These are phyloP conservation scores for Phytophthora cactorum DNA, from an alignment of 352 stramenopile species.

Conservation along the genomic window DNA sequence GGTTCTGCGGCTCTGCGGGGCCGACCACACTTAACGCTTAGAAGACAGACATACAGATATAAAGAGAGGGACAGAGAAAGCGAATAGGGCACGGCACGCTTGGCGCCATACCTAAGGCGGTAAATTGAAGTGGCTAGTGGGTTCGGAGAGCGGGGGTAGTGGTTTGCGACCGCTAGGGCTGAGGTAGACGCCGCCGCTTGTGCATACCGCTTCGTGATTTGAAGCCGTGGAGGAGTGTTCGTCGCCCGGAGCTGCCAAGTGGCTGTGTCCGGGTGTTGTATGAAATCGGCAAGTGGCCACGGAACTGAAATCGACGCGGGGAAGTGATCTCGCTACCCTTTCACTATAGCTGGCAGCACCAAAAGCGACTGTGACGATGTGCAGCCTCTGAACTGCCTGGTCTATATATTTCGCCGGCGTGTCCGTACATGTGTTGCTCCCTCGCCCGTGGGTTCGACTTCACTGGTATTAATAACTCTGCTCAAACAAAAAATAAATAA, in stretches of 20 bases:
- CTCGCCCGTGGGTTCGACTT: neutral
- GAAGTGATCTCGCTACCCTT: neutral
- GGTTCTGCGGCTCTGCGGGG: slow-evolving; percentile 2
- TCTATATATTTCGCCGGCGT: neutral
- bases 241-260: neutral
- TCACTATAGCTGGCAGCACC: neutral
- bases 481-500: too few relatives aligned
- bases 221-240: neutral
- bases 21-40: neutral
- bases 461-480: neutral
- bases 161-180: neutral
- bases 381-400: neutral
- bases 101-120: neutral
- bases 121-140: neutral
- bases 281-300: neutral
- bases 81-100: neutral
- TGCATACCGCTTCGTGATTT: neutral
- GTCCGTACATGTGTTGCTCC: neutral
- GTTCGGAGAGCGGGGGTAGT: neutral
- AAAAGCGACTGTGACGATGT: neutral
- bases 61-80: neutral
- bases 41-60: neutral
- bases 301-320: neutral
- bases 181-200: neutral
- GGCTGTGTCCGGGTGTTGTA: neutral